Percentiles rank a stretch among this genome's conserved stretches.
Evolutionary conservation across 2,329 filamentous ascomycete species (phyloP).

Genomic region (Ophiosphaerella korrae): DNA sequence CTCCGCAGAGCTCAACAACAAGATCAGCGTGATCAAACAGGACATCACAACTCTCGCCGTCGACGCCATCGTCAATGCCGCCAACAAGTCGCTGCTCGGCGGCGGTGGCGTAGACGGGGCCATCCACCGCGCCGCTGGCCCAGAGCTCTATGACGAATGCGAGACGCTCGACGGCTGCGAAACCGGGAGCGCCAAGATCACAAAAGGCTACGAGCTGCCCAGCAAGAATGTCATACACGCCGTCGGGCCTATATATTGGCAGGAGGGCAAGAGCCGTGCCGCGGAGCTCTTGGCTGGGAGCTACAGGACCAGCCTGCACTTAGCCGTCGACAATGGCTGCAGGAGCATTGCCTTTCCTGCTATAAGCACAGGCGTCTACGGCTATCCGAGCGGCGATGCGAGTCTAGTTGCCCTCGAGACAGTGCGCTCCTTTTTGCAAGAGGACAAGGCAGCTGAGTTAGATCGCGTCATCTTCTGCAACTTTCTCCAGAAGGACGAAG

Average conservation of each 20-base stretch:
- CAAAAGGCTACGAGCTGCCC: conserved; percentile 75
- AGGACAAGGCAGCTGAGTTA: conserved; percentile 57
- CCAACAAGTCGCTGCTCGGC: conserved; percentile 77
- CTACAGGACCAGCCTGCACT: conserved; percentile 72
- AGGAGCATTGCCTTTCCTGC: conserved; percentile 80
- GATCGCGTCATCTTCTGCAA: conserved; percentile 83
- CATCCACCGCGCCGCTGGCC: conserved; percentile 84
- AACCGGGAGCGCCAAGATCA: conserved; percentile 84
- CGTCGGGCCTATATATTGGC: conserved; percentile 79
- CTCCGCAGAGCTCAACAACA: conserved; percentile 60
- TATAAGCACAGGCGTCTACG: conserved; percentile 88
- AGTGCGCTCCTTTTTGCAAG: conserved; percentile 59
- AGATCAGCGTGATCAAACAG: conserved; percentile 70
- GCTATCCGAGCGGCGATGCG: conserved; percentile 77
- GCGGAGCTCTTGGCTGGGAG: conserved; percentile 60
- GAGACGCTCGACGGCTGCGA: conserved; percentile 70
- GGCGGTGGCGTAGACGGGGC: conserved; percentile 82
- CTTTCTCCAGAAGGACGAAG: conserved; percentile 77
- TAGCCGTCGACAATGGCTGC: conserved; percentile 71
- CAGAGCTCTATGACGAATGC: conserved; percentile 71
- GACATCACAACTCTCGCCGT: conserved; percentile 82
- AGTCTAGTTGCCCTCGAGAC: conserved; percentile 72
- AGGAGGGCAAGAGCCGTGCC: conserved; percentile 44
- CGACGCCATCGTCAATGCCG: conserved; percentile 91
- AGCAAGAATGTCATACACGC: conserved; percentile 84